These are phyloP conservation scores for Henckelia pumila DNA, from an alignment of 257 asterid species.

Conservation along the genomic window DNA sequence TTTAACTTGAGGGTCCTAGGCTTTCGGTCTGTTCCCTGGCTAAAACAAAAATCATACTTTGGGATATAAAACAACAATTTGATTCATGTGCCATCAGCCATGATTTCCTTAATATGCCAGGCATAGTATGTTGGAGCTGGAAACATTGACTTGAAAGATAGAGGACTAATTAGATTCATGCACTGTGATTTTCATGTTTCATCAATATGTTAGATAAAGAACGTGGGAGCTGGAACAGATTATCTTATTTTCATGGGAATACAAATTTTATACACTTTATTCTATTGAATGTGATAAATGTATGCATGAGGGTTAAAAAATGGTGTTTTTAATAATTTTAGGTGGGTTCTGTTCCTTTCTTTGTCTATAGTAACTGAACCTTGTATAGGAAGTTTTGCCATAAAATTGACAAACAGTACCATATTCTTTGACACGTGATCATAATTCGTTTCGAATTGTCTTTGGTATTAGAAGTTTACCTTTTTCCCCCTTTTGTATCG, in stretches of 20 bases:
- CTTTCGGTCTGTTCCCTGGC: slow-evolving; percentile 20
- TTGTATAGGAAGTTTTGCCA: slow-evolving; percentile 18
- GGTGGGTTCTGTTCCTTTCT: slow-evolving; percentile 13
- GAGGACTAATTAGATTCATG: slow-evolving; percentile 10
- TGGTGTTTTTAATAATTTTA: slow-evolving; percentile 12
- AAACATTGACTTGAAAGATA: slow-evolving; percentile 8
- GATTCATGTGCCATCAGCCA: slow-evolving; percentile 4
- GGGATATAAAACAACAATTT: slow-evolving; percentile 14
- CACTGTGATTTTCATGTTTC: neutral
- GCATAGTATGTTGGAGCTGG: slow-evolving; percentile 13
- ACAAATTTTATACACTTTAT: slow-evolving; percentile 21
- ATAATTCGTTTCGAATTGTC: slow-evolving; percentile 21
- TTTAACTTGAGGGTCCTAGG: slow-evolving; percentile 19
- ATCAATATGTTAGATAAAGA: neutral
- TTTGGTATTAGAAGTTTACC: slow-evolving; percentile 20
- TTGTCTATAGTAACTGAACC: slow-evolving; percentile 16
- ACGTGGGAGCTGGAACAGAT: no score
- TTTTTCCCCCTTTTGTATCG: slow-evolving; percentile 22
- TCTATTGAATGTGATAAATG: slow-evolving; percentile 7
- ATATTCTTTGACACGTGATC: slow-evolving; percentile 9
- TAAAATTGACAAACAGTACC: slow-evolving; percentile 7
- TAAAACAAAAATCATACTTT: slow-evolving; percentile 5
- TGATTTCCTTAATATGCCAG: slow-evolving; percentile 10
- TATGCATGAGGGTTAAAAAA: neutral
- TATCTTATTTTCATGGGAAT: neutral